Evolutionary conservation across 2,329 filamentous ascomycete genomes (phyloP).

Genomic region (Cytospora leucostoma): DNA sequence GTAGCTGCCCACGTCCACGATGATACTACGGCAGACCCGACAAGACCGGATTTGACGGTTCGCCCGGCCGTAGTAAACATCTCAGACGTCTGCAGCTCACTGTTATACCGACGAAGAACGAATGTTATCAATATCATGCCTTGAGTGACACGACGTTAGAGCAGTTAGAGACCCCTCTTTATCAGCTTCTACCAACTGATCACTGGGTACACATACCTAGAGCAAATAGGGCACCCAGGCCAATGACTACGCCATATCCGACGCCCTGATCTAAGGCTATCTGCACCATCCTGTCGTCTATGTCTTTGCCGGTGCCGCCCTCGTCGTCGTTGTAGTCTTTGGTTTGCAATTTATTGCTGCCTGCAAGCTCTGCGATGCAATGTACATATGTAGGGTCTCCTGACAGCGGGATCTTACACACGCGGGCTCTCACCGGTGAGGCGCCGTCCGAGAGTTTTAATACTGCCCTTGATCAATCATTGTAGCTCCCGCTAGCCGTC

Average conservation of each 20-base stretch:
- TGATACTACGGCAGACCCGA: slow-evolving; percentile 86
- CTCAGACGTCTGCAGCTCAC: slow-evolving; percentile 83
- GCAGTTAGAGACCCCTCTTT: background rate
- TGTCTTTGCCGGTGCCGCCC: background rate
- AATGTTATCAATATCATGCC: slow-evolving; percentile 44
- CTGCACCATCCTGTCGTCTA: slow-evolving; percentile 32
- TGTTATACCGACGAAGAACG: slow-evolving; percentile 43
- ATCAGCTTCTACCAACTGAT: background rate
- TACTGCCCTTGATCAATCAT: no score
- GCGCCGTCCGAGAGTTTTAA: no score
- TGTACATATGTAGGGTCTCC: no score
- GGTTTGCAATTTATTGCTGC: no score
- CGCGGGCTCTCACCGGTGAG: no score
- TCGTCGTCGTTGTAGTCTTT: no score
- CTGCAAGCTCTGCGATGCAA: no score
- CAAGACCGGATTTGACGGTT: slow-evolving; percentile 85
- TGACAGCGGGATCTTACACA: no score
- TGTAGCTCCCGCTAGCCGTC: no score
- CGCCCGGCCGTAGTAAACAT: slow-evolving; percentile 90
- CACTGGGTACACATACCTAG: slow-evolving; percentile 47
- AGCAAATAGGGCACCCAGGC: slow-evolving; percentile 72
- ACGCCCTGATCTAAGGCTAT: slow-evolving; percentile 59
- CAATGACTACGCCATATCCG: slow-evolving; percentile 78
- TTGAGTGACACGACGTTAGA: slow-evolving; percentile 19
- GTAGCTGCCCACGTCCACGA: slow-evolving; percentile 94